phyloP scores from a whole-genome alignment of 2,329 filamentous ascomycete genomes.

The Colletotrichum australisinense region DNA sequence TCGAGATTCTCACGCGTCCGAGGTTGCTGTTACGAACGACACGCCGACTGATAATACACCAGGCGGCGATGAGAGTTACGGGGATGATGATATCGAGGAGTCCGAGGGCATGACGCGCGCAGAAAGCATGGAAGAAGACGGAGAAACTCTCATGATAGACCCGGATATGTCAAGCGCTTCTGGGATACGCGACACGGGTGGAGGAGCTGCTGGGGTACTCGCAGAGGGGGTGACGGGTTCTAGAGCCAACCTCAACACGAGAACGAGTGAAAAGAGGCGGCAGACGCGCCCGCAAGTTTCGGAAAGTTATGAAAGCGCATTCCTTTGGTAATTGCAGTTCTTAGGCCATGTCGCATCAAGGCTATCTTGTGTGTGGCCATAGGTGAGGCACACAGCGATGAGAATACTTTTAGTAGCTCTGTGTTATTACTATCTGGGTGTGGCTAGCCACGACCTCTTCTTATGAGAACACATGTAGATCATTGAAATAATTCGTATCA shows the following conservation, averaged over 20 bases:
- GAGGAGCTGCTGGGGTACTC: background rate
- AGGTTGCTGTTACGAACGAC: background rate
- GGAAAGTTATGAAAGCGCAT: constrained; percentile 7
- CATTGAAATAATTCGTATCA: too few species aligned
- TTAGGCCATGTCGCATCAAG: too few species aligned
- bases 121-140: background rate
- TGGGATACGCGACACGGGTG: background rate
- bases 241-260: background rate
- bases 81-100: background rate
- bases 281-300: background rate
- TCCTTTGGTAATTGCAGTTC: constrained; percentile 4
- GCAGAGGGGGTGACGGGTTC: background rate
- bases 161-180: background rate
- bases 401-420: too few species aligned
- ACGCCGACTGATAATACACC: background rate
- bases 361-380: too few species aligned
- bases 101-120: background rate
- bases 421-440: too few species aligned
- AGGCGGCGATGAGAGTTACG: background rate
- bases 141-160: too few species aligned
- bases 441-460: too few species aligned
- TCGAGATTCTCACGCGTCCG: background rate
- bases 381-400: too few species aligned
- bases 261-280: background rate
- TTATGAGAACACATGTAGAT: too few species aligned